These are phyloP conservation scores for Lasiodiplodia sp. DNA, from an alignment of 2,329 filamentous ascomycete species.

Conservation along the genomic window DNA sequence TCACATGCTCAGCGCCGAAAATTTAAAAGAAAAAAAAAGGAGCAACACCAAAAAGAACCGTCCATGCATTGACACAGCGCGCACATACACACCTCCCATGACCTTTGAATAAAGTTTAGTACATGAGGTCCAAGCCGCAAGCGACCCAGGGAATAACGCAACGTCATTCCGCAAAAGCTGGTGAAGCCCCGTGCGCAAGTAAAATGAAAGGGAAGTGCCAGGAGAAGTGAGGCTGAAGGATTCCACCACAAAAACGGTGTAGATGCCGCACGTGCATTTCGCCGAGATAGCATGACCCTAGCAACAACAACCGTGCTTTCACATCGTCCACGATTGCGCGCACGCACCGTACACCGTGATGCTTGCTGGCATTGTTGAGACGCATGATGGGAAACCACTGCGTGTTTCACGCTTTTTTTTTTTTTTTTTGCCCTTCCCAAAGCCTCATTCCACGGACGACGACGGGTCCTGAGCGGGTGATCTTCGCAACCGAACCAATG, in stretches of 20 bases:
- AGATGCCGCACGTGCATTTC: not conserved
- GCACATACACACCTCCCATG: not conserved
- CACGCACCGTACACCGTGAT: not conserved
- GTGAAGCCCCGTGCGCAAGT: not conserved
- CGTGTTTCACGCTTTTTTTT: not conserved
- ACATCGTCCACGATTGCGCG: not conserved
- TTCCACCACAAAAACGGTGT: not conserved
- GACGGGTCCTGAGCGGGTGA: not conserved
- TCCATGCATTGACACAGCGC: not conserved
- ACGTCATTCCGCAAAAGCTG: not conserved
- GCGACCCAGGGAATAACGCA: not conserved
- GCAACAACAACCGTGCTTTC: too few relatives aligned
- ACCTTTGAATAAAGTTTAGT: conserved; percentile 1
- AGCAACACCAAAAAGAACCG: not conserved
- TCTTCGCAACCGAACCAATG: not conserved
- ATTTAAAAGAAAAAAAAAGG: not conserved
- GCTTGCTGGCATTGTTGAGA: not conserved
- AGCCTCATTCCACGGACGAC: not conserved
- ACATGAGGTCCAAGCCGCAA: not conserved
- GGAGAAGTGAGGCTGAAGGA: not conserved
- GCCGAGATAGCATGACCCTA: not conserved
- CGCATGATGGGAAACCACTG: not conserved
- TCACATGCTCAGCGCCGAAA: not conserved
- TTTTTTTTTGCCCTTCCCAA: not conserved
- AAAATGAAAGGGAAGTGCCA: not conserved